Conservation (phyloP, 2,329 filamentous ascomycete genomes). For the Phialemonium atrogriseum region DNA sequence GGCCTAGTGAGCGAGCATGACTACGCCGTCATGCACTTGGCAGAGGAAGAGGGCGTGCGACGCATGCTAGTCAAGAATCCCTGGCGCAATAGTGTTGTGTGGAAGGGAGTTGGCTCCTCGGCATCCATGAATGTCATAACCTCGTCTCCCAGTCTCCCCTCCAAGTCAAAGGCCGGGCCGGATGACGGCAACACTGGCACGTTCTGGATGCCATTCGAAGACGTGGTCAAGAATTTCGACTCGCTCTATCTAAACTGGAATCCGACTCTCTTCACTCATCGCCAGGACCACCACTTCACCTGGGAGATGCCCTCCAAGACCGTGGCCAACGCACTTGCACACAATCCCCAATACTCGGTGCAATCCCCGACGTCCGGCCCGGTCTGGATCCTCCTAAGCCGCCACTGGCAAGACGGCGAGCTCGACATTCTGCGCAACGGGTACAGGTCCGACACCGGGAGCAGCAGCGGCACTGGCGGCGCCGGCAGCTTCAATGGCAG, state of each 20-base stretch:
- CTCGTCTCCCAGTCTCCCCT: neutral
- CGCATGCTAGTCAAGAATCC: constrained; percentile 88
- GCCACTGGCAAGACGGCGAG: constrained; percentile 71
- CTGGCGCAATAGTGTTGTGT: constrained; percentile 76
- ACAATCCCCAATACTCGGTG: constrained; percentile 67
- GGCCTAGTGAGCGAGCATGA: constrained; percentile 88
- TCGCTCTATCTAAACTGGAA: constrained; percentile 98
- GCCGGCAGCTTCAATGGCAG: constrained; percentile 13
- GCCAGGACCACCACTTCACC: constrained; percentile 83
- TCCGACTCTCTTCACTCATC: constrained; percentile 67
- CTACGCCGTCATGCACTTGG: constrained; percentile 79
- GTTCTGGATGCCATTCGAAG: constrained; percentile 88
- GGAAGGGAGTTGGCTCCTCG: constrained; percentile 47
- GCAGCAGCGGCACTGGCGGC: too few relatives aligned
- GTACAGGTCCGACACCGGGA: too few relatives aligned
- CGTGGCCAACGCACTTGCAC: constrained; percentile 46
- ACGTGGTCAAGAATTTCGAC: constrained; percentile 85
- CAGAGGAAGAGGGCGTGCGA: constrained; percentile 50
- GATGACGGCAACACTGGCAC: constrained; percentile 57
- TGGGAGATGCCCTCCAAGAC: constrained; percentile 56
- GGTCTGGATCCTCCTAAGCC: constrained; percentile 78
- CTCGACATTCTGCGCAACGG: constrained; percentile 44
- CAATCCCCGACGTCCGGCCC: constrained; percentile 48
- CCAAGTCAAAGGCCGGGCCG: too few relatives aligned
- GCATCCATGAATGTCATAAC: constrained; percentile 13